Evolutionary conservation across 2,329 filamentous ascomycete species (phyloP), one percentile per base, ranked within the genome.

Genomic region (Fusarium sp.): DNA sequence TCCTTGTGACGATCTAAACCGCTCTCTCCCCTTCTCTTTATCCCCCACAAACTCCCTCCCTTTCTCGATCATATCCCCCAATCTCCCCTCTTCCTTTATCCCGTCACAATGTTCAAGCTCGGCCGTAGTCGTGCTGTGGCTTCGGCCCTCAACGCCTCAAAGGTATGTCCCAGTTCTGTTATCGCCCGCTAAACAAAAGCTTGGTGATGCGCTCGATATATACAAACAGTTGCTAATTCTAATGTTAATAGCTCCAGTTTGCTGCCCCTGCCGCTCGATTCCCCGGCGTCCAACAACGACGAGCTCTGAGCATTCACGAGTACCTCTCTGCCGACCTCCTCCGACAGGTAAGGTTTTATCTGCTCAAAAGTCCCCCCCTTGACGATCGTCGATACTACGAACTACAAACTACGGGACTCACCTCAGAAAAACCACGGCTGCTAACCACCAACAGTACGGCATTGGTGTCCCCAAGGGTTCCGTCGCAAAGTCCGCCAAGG

Each of bases 281-380:
- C 75, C 86, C 93, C 85, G 88, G 91, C 79, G 88, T 85, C 77
- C 92, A 96, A 85, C 95, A 98, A 86, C 90, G 89, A 85, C 91
- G 96, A 87, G 91, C 93, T 81, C 90, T 99, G 82, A 96, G 94
- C 82, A 97, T 99, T 81, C 96, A 99, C 88, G 96, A 99, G 87
- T 98, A 98, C 87, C 92, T 95, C 80, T 98, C 96, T 79, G 94
- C 94, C 79, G 93, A 95, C 83, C 91, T 99, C 77, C 89, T 99
- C 80, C 93, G 88, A 85, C 82, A 91, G 87, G 90, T 91, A 87
- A 83, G 65, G 63, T 60, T 71, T 69, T 45, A 61, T 60, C 63
- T 45, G 51, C 42, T 61, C 45, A 35, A 61, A 61, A 21, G 45
- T 60, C 61, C 61, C 71, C 41, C 39, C 61, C 56, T 52, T 66